Conservation (phyloP, 2,329 filamentous ascomycete species). For the Monosporascus sp. region DNA sequence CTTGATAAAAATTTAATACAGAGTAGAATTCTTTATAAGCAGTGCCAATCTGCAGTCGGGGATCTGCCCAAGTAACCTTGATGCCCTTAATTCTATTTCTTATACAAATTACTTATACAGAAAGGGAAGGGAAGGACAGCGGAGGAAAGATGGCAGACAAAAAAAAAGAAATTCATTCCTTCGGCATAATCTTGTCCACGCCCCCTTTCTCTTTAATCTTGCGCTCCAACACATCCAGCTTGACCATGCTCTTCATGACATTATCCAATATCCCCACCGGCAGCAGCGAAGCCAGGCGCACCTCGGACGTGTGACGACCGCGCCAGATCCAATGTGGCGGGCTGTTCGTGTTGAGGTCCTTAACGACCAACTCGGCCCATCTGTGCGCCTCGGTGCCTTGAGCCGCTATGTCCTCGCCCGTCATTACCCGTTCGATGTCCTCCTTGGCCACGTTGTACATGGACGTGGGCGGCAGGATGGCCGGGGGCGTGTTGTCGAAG, state of each 20-base stretch:
- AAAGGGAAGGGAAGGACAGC: too few relatives aligned
- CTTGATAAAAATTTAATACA: too few relatives aligned
- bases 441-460: constrained; percentile 3
- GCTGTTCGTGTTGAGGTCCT: background rate
- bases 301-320: background rate
- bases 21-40: too few relatives aligned
- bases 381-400: background rate
- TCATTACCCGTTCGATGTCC: constrained; percentile 1
- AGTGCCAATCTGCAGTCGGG: too few relatives aligned
- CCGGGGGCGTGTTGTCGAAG: background rate
- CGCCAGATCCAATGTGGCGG: background rate
- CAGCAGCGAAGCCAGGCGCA: background rate
- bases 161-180: too few relatives aligned
- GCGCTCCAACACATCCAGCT: background rate
- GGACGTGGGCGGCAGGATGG: constrained; percentile 2
- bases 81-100: too few relatives aligned
- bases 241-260: background rate
- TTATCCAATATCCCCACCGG: background rate
- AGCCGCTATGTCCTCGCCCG: background rate
- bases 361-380: background rate
- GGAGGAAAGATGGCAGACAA: too few relatives aligned
- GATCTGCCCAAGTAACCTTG: too few relatives aligned
- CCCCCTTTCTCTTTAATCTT: background rate
- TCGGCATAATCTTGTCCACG: too few relatives aligned
- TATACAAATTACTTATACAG: too few relatives aligned